Evolutionary conservation across 371 early-diverging fungal species (phyloP).

Genomic region (Apophysomyces ossiformis): DNA sequence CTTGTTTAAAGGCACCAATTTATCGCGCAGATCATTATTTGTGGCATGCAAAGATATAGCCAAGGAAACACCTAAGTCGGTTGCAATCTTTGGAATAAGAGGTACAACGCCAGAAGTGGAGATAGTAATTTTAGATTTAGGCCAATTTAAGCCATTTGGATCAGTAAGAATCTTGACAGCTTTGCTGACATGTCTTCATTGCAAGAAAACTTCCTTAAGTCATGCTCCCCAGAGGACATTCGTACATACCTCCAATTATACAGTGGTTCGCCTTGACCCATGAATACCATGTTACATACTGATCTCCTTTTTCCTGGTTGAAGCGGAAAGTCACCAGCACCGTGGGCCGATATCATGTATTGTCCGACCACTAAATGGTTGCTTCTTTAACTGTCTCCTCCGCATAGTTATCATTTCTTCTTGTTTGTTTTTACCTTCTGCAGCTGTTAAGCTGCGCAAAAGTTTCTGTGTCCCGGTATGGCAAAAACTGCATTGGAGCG

Average conservation of each 20-base stretch:
- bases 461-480: constrained; percentile 93
- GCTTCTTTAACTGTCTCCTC: background rate
- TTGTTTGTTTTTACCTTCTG: constrained; percentile 50
- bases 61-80: constrained; percentile 80
- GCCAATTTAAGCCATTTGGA: constrained; percentile 66
- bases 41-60: constrained; percentile 92
- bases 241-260: constrained; percentile 71
- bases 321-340: constrained; percentile 59
- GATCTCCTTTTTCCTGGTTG: constrained; percentile 44
- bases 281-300: constrained; percentile 87
- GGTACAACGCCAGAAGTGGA: constrained; percentile 93
- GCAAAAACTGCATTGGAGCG: constrained; percentile 87
- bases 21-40: constrained; percentile 74
- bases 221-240: no score
- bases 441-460: constrained; percentile 74
- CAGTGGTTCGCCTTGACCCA: constrained; percentile 94
- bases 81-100: constrained; percentile 72
- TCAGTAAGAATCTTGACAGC: constrained; percentile 80
- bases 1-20: constrained; percentile 89
- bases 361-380: constrained; percentile 75
- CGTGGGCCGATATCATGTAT: constrained; percentile 74
- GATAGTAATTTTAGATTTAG: constrained; percentile 80
- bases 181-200: constrained; percentile 63
- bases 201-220: background rate
- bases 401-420: background rate